Conservation (phyloP, 345 rosid species). For the Eucalyptus camaldulensis region DNA sequence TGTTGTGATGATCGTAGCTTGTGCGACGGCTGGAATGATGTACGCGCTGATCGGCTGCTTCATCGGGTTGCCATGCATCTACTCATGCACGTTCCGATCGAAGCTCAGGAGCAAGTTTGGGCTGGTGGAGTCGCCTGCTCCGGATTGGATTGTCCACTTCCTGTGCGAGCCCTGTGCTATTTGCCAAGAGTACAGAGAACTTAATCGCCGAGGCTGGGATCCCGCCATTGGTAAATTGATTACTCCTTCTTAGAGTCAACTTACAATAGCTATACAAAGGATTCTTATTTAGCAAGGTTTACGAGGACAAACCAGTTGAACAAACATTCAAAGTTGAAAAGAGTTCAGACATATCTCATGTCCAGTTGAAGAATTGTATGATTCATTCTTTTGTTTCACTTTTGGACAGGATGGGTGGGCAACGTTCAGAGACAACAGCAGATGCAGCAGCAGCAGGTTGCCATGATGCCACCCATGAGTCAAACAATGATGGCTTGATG, state of each 20-base stretch:
- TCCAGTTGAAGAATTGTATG: not conserved
- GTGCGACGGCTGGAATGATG: conserved; percentile 32
- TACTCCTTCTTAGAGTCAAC: not conserved
- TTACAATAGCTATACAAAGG: not conserved
- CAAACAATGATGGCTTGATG: conserved; percentile 32
- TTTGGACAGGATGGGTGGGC: conserved; percentile 40
- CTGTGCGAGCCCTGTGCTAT: conserved; percentile 63
- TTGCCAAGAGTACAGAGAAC: conserved; percentile 72
- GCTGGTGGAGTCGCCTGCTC: conserved; percentile 44
- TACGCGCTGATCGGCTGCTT: conserved; percentile 19
- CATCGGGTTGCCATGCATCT: conserved; percentile 35
- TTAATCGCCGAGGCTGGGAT: conserved; percentile 45
- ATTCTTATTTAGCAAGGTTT: not conserved
- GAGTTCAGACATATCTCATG: not conserved
- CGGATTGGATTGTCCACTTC: conserved; percentile 52
- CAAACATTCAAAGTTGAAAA: not conserved
- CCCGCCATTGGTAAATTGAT: conserved; percentile 38
- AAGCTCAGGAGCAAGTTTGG: conserved; percentile 53
- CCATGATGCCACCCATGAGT: conserved; percentile 31
- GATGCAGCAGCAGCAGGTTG: conserved; percentile 10
- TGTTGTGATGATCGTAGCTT: conserved; percentile 12
- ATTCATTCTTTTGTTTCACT: not conserved
- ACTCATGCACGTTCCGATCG: conserved; percentile 52
- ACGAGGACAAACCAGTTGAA: not conserved
- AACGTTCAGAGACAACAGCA: conserved; percentile 6